These are phyloP conservation scores for Coelastrella sp. DNA, from an alignment of 139 green algal genomes.

Conservation along the genomic window DNA sequence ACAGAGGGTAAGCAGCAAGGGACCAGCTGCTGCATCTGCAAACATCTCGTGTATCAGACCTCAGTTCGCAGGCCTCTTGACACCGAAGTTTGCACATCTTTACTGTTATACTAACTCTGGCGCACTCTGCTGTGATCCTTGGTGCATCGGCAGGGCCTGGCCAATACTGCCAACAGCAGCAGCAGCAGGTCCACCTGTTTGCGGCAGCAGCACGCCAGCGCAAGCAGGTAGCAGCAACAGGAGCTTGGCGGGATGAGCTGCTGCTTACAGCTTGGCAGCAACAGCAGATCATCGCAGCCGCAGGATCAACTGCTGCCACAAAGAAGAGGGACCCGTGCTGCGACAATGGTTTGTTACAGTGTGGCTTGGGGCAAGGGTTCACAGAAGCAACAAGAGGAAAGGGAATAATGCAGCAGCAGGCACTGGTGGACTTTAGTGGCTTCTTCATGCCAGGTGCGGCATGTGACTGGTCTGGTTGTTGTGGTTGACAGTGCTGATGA, in stretches of 20 bases:
- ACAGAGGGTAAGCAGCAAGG: background rate
- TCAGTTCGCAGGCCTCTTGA: too few species aligned
- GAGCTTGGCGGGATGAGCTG: constrained; percentile 11
- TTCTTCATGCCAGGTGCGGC: constrained; percentile 20
- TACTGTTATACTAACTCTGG: too few species aligned
- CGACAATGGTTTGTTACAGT: background rate
- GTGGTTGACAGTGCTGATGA: background rate
- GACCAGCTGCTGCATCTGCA: background rate
- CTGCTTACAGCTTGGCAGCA: constrained; percentile 19
- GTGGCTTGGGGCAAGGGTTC: background rate
- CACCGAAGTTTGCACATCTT: too few species aligned
- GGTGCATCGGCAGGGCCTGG: background rate
- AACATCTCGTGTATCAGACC: too few species aligned
- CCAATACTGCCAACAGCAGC: background rate
- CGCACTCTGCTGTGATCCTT: background rate
- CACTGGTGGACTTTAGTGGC: constrained; percentile 4
- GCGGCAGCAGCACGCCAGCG: constrained; percentile 22
- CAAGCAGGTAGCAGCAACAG: background rate
- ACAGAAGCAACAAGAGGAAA: background rate
- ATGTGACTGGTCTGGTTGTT: background rate
- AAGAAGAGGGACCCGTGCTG: background rate
- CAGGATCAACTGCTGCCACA: background rate
- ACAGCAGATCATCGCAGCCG: background rate
- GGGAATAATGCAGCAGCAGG: background rate
- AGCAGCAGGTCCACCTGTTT: background rate